phyloP scores from a whole-genome alignment of 495 filamentous ascomycete genomes.

The Hypoxylon fragiforme region DNA sequence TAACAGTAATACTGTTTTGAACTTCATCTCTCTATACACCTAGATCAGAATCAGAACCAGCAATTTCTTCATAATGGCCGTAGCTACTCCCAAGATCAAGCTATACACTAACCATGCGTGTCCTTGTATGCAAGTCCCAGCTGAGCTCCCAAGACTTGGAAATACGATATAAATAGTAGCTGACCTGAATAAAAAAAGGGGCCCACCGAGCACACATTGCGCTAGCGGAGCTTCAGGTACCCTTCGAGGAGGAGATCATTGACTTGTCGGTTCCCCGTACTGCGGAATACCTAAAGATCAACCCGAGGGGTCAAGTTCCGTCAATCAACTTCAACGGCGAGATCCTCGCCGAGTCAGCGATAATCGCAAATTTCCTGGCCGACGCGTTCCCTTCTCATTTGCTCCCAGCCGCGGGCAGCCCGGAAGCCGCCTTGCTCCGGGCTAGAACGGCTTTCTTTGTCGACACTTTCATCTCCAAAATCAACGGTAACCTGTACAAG shows the following conservation, averaged over 20 bases:
- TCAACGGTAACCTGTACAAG: slow-evolving; percentile 49
- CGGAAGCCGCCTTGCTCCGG: slow-evolving; percentile 54
- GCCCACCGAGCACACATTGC: slow-evolving; percentile 82
- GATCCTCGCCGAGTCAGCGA: slow-evolving; percentile 72
- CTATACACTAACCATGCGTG: slow-evolving; percentile 78
- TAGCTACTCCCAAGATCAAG: slow-evolving; percentile 46
- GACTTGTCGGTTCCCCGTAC: slow-evolving; percentile 73
- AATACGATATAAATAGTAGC: neutral
- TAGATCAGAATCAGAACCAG: neutral
- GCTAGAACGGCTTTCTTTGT: slow-evolving; percentile 76
- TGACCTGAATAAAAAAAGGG: slow-evolving; percentile 39
- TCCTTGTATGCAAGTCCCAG: slow-evolving; percentile 54
- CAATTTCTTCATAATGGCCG: neutral
- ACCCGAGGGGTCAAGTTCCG: slow-evolving; percentile 84
- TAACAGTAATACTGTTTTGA: too few species aligned
- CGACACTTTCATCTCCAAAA: slow-evolving; percentile 71
- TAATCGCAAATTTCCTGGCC: slow-evolving; percentile 76
- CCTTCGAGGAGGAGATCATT: slow-evolving; percentile 80
- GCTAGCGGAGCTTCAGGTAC: slow-evolving; percentile 69
- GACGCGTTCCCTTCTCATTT: slow-evolving; percentile 55
- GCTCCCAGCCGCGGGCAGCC: slow-evolving; percentile 49
- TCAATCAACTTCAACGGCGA: slow-evolving; percentile 68
- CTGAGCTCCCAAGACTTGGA: neutral
- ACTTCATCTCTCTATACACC: neutral
- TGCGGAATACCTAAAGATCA: slow-evolving; percentile 82